A percentile compares a stretch with the other conserved stretches of the same genome.
Evolutionary conservation across 2,329 filamentous ascomycete species (phyloP).

Genomic region (Exutisphaerella laricina): DNA sequence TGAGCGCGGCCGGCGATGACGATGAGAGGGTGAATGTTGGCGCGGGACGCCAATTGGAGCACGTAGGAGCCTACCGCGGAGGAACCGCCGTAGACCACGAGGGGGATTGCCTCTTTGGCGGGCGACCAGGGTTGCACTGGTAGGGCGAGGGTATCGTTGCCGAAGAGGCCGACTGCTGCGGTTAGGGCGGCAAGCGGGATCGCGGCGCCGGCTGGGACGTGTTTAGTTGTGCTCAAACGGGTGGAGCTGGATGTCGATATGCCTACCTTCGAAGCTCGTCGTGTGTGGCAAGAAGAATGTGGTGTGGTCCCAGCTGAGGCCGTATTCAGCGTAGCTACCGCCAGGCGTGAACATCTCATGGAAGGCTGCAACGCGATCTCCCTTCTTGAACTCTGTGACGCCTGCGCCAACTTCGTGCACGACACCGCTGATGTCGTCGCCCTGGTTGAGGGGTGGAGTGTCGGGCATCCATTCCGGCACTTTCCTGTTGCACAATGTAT

Average conservation of each 20-base stretch:
- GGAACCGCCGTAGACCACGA: slow-evolving; percentile 48
- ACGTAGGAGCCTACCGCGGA: slow-evolving; percentile 55
- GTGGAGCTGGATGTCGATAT: not conserved
- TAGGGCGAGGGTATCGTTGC: slow-evolving; percentile 34
- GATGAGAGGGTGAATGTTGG: slow-evolving; percentile 58
- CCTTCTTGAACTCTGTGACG: slow-evolving; percentile 53
- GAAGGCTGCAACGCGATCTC: slow-evolving; percentile 55
- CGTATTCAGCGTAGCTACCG: slow-evolving; percentile 59
- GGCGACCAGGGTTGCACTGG: slow-evolving; percentile 37
- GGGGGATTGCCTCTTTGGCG: slow-evolving; percentile 26
- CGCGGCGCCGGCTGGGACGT: slow-evolving; percentile 37
- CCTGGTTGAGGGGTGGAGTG: slow-evolving; percentile 24
- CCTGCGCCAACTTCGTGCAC: slow-evolving; percentile 51
- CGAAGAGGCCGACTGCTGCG: slow-evolving; percentile 41
- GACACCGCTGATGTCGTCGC: slow-evolving; percentile 37
- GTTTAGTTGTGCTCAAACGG: not conserved
- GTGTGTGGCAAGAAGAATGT: slow-evolving; percentile 52
- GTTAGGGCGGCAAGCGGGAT: slow-evolving; percentile 45
- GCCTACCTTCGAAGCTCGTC: slow-evolving; percentile 49
- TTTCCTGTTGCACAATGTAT: slow-evolving; percentile 10
- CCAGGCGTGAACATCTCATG: slow-evolving; percentile 46
- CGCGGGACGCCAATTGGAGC: slow-evolving; percentile 49
- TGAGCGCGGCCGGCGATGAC: slow-evolving; percentile 52
- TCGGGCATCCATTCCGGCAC: slow-evolving; percentile 18
- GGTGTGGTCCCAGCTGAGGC: slow-evolving; percentile 50